Evolutionary conservation across 495 filamentous ascomycete species (phyloP).

Genomic region (Penicillium waksmanii): DNA sequence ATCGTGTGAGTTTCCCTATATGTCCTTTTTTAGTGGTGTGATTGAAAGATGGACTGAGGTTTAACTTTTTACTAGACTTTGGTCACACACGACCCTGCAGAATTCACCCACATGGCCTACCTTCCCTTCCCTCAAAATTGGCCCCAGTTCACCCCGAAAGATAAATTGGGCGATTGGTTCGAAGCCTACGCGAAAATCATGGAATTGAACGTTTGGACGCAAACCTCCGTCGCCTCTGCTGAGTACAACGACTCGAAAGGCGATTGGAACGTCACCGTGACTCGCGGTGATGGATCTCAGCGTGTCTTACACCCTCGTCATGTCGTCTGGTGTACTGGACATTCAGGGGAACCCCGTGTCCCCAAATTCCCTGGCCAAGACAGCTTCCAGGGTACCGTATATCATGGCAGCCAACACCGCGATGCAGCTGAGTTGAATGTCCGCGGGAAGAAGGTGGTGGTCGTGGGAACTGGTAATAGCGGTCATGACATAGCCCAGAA

Average conservation of each 20-base stretch:
- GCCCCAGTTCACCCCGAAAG: conserved; percentile 74
- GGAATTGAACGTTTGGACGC: conserved; percentile 76
- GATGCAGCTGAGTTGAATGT: conserved; percentile 41
- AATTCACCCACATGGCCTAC: conserved; percentile 77
- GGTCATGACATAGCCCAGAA: conserved; percentile 86
- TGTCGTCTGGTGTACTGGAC: conserved; percentile 54
- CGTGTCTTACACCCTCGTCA: conserved; percentile 50
- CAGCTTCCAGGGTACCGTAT: conserved; percentile 50
- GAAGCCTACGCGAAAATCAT: conserved; percentile 71
- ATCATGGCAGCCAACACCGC: conserved; percentile 48
- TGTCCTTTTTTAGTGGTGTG: background rate
- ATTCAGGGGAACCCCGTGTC: conserved; percentile 52
- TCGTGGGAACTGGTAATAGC: conserved; percentile 82
- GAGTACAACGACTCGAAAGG: conserved; percentile 55
- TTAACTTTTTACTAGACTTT: conserved; percentile 18
- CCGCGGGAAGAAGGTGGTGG: conserved; percentile 69
- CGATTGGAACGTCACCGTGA: conserved; percentile 64
- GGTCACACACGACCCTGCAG: conserved; percentile 64
- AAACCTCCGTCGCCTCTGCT: conserved; percentile 54
- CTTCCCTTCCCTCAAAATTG: conserved; percentile 70
- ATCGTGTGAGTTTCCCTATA: conserved; percentile 34
- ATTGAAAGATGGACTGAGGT: background rate
- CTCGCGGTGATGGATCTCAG: conserved; percentile 44
- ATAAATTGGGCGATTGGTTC: conserved; percentile 79
- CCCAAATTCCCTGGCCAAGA: conserved; percentile 50